Conservation (phyloP, 2,329 filamentous ascomycete species). For the Calonectria pauciramosa region DNA sequence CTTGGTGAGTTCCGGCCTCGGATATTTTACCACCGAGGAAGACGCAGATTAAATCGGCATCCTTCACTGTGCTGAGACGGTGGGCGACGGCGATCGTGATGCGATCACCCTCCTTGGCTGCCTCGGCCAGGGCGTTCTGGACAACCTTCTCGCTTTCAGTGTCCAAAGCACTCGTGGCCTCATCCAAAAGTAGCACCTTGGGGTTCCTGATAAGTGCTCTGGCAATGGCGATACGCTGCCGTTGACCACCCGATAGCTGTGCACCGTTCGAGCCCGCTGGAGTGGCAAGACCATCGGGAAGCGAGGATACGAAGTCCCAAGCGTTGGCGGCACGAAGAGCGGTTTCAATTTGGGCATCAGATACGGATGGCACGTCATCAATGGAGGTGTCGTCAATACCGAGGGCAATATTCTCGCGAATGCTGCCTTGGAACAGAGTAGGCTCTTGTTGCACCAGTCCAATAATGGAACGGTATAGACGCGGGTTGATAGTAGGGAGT, state of each 20-base stretch:
- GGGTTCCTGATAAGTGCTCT: slow-evolving; percentile 65
- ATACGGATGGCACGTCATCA: slow-evolving; percentile 24
- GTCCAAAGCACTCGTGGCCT: slow-evolving; percentile 46
- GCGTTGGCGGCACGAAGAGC: slow-evolving; percentile 66
- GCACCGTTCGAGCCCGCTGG: slow-evolving; percentile 74
- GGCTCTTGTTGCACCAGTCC: slow-evolving; percentile 72
- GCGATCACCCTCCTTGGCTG: slow-evolving; percentile 77
- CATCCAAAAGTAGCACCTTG: slow-evolving; percentile 43
- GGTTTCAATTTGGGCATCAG: slow-evolving; percentile 53
- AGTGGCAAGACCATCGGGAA: slow-evolving; percentile 66
- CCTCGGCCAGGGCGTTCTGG: slow-evolving; percentile 83
- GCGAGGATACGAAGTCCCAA: slow-evolving; percentile 58
- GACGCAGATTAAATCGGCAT: slow-evolving; percentile 73
- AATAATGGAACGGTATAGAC: slow-evolving; percentile 65
- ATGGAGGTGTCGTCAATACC: slow-evolving; percentile 39
- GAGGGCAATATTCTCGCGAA: slow-evolving; percentile 83
- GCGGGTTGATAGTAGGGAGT: slow-evolving; percentile 57
- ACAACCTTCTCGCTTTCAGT: slow-evolving; percentile 57
- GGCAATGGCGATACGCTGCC: slow-evolving; percentile 78
- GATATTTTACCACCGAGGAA: slow-evolving; percentile 70
- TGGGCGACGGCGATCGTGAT: slow-evolving; percentile 78
- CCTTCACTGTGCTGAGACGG: slow-evolving; percentile 90
- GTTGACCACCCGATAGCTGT: slow-evolving; percentile 77
- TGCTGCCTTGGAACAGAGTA: slow-evolving; percentile 82
- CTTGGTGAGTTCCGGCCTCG: slow-evolving; percentile 69